Evolutionary conservation across 2,329 filamentous ascomycete genomes (phyloP), one percentile per base, ranked within the genome.

Genomic region (Sclerotinia spermophila): DNA sequence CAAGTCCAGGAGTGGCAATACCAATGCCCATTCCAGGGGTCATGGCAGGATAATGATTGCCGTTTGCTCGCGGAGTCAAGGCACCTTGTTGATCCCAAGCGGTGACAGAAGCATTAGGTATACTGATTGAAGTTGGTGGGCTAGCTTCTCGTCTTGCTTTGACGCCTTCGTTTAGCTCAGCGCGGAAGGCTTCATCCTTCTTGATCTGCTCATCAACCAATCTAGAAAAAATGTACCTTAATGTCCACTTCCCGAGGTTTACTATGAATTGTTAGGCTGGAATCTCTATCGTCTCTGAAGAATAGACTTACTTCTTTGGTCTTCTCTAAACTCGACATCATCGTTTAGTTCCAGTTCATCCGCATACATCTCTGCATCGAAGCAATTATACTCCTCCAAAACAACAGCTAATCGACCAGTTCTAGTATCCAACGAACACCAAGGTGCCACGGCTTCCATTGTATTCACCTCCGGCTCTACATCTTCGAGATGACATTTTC

Each of bases 341-440:
- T 93, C 90, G 17, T 91, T 86, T 69, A 95, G 76, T 55, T 89
- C 84, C 48, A 96, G 83, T 81, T 98, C 94, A 79, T 99, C 96
- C 1, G 94, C 95, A 79, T 99, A 99, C 81, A 97, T 92, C 78
- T 99, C 96, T 24, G 94, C 96, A 81, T 99, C 96, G 76, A 99
- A 99, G 79, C 94, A 97, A 76, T 96, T 96, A 77, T 96, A 96
- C 55, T 94, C 93, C 78, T 99, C 96, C 27, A 99, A 81, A 27
- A 96, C 90, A 4, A 97, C 95, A 2, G 94, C 95, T 69, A 99
- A 84, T 73, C 92, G 93, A 48, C 96, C 96, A 6, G 95, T 98
- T 76, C 95, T 91, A 30, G 95, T 94, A 78, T 99, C 94, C 68
- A 98, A 92, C 2, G 93, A 93, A 79, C 96, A 99, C 96, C 96